Evolutionary conservation across 176 grass and related monocot species (phyloP).

Genomic region (Triticum dicoccoides): DNA sequence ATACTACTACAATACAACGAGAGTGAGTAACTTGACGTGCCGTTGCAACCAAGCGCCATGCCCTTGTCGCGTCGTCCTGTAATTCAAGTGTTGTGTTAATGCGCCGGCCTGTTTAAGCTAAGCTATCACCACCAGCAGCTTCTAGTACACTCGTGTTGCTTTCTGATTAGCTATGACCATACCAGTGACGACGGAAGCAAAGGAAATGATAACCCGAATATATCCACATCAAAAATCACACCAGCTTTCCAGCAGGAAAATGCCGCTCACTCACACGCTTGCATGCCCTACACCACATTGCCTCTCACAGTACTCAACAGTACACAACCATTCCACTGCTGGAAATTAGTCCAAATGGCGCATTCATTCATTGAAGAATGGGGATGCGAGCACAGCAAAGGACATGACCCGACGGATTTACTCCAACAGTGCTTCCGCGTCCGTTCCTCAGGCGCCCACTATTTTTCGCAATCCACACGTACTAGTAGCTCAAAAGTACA

Average conservation of each 20-base stretch:
- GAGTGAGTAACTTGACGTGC: background rate
- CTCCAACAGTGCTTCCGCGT: background rate
- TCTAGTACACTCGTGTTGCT: background rate
- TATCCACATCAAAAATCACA: too few relatives aligned
- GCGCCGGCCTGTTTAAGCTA: background rate
- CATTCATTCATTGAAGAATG: background rate
- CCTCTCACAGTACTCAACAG: too few relatives aligned
- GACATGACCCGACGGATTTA: background rate
- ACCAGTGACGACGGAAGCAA: too few relatives aligned
- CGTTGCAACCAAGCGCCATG: background rate
- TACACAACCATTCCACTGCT: background rate
- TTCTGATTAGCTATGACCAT: background rate
- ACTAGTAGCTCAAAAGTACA: background rate
- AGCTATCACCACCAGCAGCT: background rate
- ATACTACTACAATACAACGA: too few relatives aligned
- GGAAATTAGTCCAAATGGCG: background rate
- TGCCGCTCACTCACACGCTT: too few relatives aligned
- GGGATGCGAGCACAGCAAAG: background rate
- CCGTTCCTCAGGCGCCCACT: constrained; percentile 21
- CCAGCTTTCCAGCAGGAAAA: too few relatives aligned
- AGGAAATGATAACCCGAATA: too few relatives aligned
- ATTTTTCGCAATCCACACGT: constrained; percentile 8
- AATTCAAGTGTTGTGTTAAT: background rate
- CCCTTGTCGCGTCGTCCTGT: background rate
- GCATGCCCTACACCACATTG: too few relatives aligned